Percentiles rank a stretch among this genome's conserved stretches.
These are phyloP conservation scores for Phoma sp. DNA, from an alignment of 2,329 filamentous ascomycete species.

Conservation along the genomic window DNA sequence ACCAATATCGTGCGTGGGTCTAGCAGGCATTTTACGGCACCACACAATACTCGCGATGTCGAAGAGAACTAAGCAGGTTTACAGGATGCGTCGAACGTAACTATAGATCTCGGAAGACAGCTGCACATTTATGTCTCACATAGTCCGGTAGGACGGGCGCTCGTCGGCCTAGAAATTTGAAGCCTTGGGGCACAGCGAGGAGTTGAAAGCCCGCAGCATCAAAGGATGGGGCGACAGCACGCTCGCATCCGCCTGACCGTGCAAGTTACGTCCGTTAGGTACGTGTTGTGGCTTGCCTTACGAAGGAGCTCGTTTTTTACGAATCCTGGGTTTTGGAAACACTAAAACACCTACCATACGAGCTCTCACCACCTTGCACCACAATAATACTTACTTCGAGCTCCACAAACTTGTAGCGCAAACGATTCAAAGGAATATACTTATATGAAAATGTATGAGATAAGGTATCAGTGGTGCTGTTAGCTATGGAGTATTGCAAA, in stretches of 20 bases:
- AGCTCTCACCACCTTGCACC: too few relatives aligned
- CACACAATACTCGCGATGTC: not conserved
- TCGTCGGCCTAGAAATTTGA: not conserved
- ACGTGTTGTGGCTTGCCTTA: constrained; percentile 7
- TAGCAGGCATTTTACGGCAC: not conserved
- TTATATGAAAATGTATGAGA: too few relatives aligned
- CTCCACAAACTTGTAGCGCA: too few relatives aligned
- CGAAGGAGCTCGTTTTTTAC: not conserved
- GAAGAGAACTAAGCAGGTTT: not conserved
- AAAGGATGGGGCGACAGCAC: constrained; percentile 3
- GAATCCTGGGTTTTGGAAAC: too few relatives aligned
- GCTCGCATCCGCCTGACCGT: constrained; percentile 4
- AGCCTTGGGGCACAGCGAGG: not conserved
- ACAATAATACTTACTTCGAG: too few relatives aligned
- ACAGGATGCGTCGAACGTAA: too few relatives aligned
- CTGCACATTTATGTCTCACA: not conserved
- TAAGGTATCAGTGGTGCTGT: too few relatives aligned
- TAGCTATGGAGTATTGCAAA: too few relatives aligned
- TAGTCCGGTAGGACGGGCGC: not conserved
- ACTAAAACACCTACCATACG: too few relatives aligned
- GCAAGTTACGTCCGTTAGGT: constrained; percentile 6
- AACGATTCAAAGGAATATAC: too few relatives aligned
- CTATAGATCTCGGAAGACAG: not conserved
- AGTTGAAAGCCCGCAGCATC: not conserved
- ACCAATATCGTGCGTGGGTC: not conserved